Evolutionary conservation across 345 rosid species (phyloP).

Genomic region (Atalantia buxifolia): DNA sequence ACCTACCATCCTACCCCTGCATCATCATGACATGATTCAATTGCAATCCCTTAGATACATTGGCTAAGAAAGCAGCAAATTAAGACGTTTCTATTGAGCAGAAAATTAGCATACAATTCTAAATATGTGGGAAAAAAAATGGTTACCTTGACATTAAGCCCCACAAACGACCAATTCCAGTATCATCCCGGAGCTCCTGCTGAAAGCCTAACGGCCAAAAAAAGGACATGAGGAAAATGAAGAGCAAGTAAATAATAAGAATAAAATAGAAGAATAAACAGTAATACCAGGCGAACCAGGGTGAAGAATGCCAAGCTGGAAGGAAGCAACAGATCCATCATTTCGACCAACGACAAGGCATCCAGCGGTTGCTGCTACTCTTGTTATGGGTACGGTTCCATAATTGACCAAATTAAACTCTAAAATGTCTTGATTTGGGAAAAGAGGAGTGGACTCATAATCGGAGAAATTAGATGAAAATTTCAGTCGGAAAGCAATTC

Average conservation of each 20-base stretch:
- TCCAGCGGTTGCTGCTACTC: slow-evolving; percentile 55
- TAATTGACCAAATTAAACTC: slow-evolving; percentile 46
- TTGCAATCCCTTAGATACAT: not conserved
- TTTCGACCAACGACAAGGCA: slow-evolving; percentile 59
- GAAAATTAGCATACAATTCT: not conserved
- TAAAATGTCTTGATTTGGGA: slow-evolving; percentile 43
- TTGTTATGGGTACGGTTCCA: slow-evolving; percentile 35
- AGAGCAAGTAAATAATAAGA: slow-evolving; percentile 1
- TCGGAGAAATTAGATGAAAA: slow-evolving; percentile 37
- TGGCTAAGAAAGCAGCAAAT: not conserved
- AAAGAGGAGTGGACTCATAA: slow-evolving; percentile 41
- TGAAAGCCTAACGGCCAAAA: slow-evolving; percentile 43
- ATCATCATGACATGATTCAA: slow-evolving; percentile 35
- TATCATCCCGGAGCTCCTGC: slow-evolving; percentile 73
- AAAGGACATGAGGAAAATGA: slow-evolving; percentile 4
- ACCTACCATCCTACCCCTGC: slow-evolving; percentile 67
- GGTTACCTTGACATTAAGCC: slow-evolving; percentile 77
- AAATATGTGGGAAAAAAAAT: not conserved
- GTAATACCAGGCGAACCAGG: slow-evolving; percentile 55
- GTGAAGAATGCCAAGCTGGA: slow-evolving; percentile 45
- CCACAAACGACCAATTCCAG: slow-evolving; percentile 77
- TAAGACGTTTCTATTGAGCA: not conserved
- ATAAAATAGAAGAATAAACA: not conserved
- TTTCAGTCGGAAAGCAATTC: slow-evolving; percentile 60
- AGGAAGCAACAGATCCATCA: slow-evolving; percentile 68